Base-by-base conservation (phyloP, 1,139 yeast genomes). In the Geotrichum bryndzae region DNA sequence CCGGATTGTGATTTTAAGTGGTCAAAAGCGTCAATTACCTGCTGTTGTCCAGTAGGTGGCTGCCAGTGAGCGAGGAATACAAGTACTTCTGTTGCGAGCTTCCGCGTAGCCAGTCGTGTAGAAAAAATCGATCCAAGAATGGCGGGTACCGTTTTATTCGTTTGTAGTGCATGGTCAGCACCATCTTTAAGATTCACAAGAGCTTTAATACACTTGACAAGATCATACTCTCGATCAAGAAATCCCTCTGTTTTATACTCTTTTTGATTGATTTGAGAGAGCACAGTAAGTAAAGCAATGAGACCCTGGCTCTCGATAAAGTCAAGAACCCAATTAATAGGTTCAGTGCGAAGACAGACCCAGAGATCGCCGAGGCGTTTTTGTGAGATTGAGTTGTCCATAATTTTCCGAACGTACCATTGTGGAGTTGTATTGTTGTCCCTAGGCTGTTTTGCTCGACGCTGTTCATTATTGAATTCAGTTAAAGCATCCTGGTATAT, bases 281-380 rank as follows among this genome's bases (percentile, higher is more conserved):
- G 70, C 2, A 84, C 84, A 48, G 84, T 84, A 41, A 87, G 84
- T 62, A 94, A 80, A 0, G 96, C 92, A 2, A 90, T 84, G 65
- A 90, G 96, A 54, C 99, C 99, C 73, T 92, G 97, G 63, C 85
- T 83, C 63, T 85, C 88, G 61, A 90, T 81, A 65, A 94, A 94
- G 45, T 80, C 82, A 62, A 87, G 82, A 0, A 92, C 96, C 99
- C 99, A 94, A 63, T 83, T 87, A 54, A 92, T 82, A 53, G 96
- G 96, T 72, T 92, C 97, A 0, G 98, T 90, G 66, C 98, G 83
- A 57, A 94, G 78, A 54, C 96, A 90, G 4, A 94, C 96, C 88
- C 96, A 90, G 62, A 94, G 80, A 68, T 89, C 89, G 54, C 88
- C 90, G 68, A 94, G 78, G 70, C 91, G 92, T 59, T 83, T 83